Evolutionary conservation across 371 early-diverging fungal species (phyloP), one percentile per base, ranked within the genome.

Genomic region (Mortierella sp.): DNA sequence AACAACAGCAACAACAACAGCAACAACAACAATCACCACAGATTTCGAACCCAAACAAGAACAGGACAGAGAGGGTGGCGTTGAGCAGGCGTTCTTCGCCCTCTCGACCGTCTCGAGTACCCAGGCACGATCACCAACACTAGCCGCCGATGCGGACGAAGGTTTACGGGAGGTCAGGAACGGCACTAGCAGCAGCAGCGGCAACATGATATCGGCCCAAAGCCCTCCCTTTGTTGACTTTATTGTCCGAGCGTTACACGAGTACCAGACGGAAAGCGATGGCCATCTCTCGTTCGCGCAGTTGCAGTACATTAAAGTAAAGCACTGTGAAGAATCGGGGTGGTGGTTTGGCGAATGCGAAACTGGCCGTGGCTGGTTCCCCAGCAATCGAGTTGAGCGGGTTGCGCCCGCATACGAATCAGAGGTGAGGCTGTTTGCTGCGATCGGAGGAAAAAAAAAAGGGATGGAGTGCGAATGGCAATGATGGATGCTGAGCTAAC

Each of bases 311-410:
- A 76, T 76, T 50, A 71, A 68, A 43, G 76, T 76, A 15, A 66
- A 25, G 43, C 68, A 64, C n/a, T 68, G 76, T 37, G 76, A 76
- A 26, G 68, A 48, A n/a, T 76, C 76, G 15, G 76, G 76, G 45
- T 76, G 76, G 76, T 76, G 76, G 76, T 56, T 71, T 18, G 76
- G 76, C 51, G 72, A 76, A 55, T 61, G 76, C 21, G 76, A 76
- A 28, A 60, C 62, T 58, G 53, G 56, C 4, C 65, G 68, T 15
- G 76, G 76, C 9, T 76, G 76, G 76, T 76, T 76, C 29, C 76
- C 76, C 25, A 76, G 76, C 43, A 76, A 76, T 50, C 71, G 72
- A 16, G 76, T 76, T 11, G 76, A 76, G 37, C 53, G 72, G 28
- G 76, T 76, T 16, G 45, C 47, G 16, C 46, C 59, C 25, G 68